Conservation (phyloP, 768 basidiomycete genomes). For the Gyrodon lividus region DNA sequence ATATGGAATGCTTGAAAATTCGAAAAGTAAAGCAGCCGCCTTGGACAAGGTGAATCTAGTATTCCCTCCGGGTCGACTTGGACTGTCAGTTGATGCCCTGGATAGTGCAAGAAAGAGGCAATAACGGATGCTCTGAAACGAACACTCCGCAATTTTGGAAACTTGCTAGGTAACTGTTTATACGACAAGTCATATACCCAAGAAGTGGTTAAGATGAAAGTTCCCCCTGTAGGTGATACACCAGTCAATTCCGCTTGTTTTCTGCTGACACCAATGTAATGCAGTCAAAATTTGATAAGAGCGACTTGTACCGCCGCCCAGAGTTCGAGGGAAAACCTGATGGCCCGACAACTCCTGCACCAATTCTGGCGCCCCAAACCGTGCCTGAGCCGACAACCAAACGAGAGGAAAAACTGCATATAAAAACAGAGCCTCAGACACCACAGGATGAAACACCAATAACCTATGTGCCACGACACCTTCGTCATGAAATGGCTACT, state of each 20-base stretch:
- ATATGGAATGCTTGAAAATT: constrained; percentile 84
- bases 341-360: neutral
- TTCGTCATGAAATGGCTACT: constrained; percentile 30
- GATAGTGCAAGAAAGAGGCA: constrained; percentile 96
- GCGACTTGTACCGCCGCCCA: constrained; percentile 66
- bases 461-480: constrained; percentile 40
- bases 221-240: constrained; percentile 62
- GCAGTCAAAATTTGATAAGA: constrained; percentile 67
- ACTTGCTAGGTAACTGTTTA: constrained; percentile 93
- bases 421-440: constrained; percentile 20
- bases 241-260: neutral
- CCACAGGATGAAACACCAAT: constrained; percentile 18
- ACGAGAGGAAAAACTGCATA: neutral
- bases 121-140: constrained; percentile 95
- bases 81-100: constrained; percentile 4
- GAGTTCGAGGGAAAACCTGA: constrained; percentile 57
- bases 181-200: constrained; percentile 91
- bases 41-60: constrained; percentile 80
- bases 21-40: constrained; percentile 79
- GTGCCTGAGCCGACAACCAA: neutral
- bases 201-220: constrained; percentile 85
- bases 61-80: neutral
- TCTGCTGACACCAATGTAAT: neutral
- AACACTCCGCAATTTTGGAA: constrained; percentile 88
- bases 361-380: neutral